Base-by-base conservation (phyloP, 441 rosid genomes). In the Eruca vesicaria region DNA sequence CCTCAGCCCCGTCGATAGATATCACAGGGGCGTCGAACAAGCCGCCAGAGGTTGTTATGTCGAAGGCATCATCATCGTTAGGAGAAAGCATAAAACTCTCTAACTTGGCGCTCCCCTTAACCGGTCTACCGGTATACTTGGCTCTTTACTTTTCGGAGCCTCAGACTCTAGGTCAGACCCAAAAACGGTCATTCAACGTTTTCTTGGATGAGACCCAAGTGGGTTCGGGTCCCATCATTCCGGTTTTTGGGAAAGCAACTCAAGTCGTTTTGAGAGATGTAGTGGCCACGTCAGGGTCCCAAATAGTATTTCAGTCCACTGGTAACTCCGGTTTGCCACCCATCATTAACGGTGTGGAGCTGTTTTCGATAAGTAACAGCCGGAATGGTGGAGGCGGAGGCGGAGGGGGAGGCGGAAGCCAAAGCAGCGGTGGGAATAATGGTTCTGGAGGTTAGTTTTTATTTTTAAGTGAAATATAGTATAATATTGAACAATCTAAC, bases 141-240 rank as follows among this genome's bases (percentile, higher is more conserved):
- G 82, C 61, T 78, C 29, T 88, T 68, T 88, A 84, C 72, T 88
- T 83, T 74, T 79, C 89, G 2, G 92, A 88, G 66, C 84, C 84
- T 56, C 15, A 79, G 3, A 28, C 31, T 20, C 83, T 85, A 0
- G 73, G 66, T 33, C 36, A 78, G 9, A 68, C 84, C 29, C 71
- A 81, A 7, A 82, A 72, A 6, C 79, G 86, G 76, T 83, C 89
- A 28, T 77, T 86, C 50, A 36, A 53, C 71, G 56, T 84, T 57
- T 70, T 62, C 33, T 28, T 72, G 32, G 69, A 82, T 52, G 53
- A 56, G 29, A 61, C 52, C n/a, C 36, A 59, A n/a, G 2, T 4
- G 8, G 57, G 74, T 7, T 38, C 74, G 0, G 55, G 74, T 18
- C 61, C 84, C 57, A 63, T 82, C 4, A 63, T 69, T 15, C 88